Evolutionary conservation across 2,329 filamentous ascomycete genomes (phyloP).

Genomic region (Daldinia eschscholtzii): DNA sequence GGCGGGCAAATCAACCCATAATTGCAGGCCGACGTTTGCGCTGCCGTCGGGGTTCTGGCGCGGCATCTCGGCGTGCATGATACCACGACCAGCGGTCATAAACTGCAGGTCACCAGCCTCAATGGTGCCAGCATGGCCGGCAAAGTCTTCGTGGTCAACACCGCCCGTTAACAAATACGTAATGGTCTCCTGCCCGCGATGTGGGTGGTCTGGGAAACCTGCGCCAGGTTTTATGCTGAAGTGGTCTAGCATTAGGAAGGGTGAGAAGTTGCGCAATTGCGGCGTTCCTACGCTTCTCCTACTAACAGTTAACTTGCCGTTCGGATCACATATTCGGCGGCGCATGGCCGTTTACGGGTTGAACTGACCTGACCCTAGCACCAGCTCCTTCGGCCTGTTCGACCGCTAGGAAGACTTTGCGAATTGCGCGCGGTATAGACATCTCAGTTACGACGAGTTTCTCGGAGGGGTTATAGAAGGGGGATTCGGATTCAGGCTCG

Average conservation of each 20-base stretch:
- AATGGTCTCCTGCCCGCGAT: constrained; percentile 80
- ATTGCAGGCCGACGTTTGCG: constrained; percentile 87
- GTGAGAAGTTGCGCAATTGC: constrained; percentile 85
- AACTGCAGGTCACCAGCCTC: constrained; percentile 92
- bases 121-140: constrained; percentile 76
- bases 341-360: neutral
- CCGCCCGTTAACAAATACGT: constrained; percentile 79
- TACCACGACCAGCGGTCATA: constrained; percentile 94
- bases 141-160: constrained; percentile 55
- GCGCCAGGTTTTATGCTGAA: constrained; percentile 84
- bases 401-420: constrained; percentile 83
- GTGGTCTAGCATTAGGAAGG: constrained; percentile 97
- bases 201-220: constrained; percentile 90
- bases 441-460: constrained; percentile 63
- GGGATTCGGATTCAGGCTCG: constrained; percentile 39
- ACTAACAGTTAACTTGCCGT: neutral
- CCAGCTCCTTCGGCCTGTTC: constrained; percentile 92
- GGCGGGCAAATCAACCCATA: constrained; percentile 93
- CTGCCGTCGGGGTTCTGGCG: constrained; percentile 79
- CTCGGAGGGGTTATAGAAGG: constrained; percentile 49
- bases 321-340: neutral
- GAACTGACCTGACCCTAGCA: constrained; percentile 63
- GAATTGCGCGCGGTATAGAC: constrained; percentile 80
- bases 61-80: constrained; percentile 97
- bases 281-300: constrained; percentile 89